Evolutionary conservation across 225 moss, liverwort and hornwort species (phyloP), one percentile per base, ranked within the genome.

Genomic region (Asterella californica): DNA sequence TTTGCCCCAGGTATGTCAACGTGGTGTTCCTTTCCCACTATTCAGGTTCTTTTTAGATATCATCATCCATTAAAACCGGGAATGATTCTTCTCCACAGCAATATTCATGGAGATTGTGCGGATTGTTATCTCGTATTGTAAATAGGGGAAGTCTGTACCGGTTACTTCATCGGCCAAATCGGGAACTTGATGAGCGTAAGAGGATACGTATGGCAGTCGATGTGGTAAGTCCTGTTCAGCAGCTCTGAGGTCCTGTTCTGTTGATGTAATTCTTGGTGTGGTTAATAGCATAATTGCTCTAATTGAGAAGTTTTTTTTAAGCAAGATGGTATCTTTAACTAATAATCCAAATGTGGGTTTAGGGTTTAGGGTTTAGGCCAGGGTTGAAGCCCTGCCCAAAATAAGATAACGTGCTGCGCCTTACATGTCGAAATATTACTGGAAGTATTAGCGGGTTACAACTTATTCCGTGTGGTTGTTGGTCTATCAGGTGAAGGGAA

Each of bases 181-280:
- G 97, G 76, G 97, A 97, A 85, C 90, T 97, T 83, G 97, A 97
- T 88, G 94, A 94, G 83, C 94, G 94, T 9, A 93, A 88, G 79
- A 92, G 94, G 71, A 81, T 93, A 79, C 93, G 94, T 74, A 97
- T 97, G 97, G 97, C 97, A 79, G 76, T 94, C 76, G 97, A 97
- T 79, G 97, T 97, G 91, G 97, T 94, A 70, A 71, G 88, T 84
- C 10, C 24, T 29, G 45, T 47, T n/a, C 15, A 42, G 30, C 19
- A 5, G 68, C 10, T 52, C 14, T 52, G 15, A 69, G 5, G 68
- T 36, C 36, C 17, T 21, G 37, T 37, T 67, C 36, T 21, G 64
- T 30, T 30, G 15, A 33, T 0, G 6, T 24, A 65, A 30, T 32
- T n/a, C 15, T 65, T 32, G 15, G 64, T 65, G 25, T 9, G 10